Evolutionary conservation across 495 filamentous ascomycete species (phyloP), one percentile per base, ranked within the genome.

Genomic region (Aspergillus haitiensis): DNA sequence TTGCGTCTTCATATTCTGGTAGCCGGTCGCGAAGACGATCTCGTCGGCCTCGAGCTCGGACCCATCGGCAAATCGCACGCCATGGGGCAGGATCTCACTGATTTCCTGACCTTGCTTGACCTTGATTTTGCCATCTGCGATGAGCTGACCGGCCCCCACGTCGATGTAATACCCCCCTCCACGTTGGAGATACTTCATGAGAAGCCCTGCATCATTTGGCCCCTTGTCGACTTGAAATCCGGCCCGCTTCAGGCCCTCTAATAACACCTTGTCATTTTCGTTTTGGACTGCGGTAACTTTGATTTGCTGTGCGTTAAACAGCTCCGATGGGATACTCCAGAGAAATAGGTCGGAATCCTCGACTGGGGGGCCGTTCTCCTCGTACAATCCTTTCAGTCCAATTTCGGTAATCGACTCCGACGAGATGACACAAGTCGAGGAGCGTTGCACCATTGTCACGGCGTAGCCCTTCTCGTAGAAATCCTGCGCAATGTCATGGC

Each of bases 151-250:
- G 16, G 82, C 82, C 1, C 80, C 80, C 6, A 93, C 89, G 63
- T 94, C 91, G 66, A 93, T 86, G 63, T 92, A 92, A 69, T 93
- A 92, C 0, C 88, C 88, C 0, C 90, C 89, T 1, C 88, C 88
- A 9, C 84, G 81, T 70, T 89, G 85, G 33, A 89, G 70, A 61
- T 93, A 94, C 71, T 93, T 93, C n/a, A 82, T 71, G 53, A 85
- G 77, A 6, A 95, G 72, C 4, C 91, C 91, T 6, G 79, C 66
- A 5, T 82, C 82, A 65, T 86, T 81, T 0, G 86, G 82, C 0
- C 91, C 91, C 1, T 64, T 70, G 67, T 94, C 89, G 0, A 88
- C 75, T 52, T 80, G 81, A 72, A 92, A 93, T 0, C 90, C 89
- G 0, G 82, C 88, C 40, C 76, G 81, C 33, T 75, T 71, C 7